phyloP scores from a whole-genome alignment of 1,284 basidiomycete genomes.

The Stereum hirsutum region DNA sequence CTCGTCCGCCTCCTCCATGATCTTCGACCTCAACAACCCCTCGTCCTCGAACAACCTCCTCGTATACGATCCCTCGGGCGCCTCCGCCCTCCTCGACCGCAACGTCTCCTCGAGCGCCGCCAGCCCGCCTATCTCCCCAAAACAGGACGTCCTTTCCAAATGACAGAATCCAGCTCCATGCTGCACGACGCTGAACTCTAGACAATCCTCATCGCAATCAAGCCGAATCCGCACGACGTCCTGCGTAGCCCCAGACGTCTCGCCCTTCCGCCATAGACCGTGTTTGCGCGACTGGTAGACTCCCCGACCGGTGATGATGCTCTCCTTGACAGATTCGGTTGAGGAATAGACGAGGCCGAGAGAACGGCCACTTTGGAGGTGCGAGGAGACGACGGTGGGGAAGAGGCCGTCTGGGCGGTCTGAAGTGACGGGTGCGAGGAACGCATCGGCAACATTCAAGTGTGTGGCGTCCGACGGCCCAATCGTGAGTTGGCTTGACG shows the following conservation, averaged over 20 bases:
- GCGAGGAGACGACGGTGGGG: conserved; percentile 83
- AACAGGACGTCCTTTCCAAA: conserved; percentile 80
- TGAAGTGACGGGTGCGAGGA: conserved; percentile 74
- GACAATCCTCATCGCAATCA: conserved; percentile 91
- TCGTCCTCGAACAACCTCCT: conserved; percentile 81
- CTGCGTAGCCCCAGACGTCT: conserved; percentile 92
- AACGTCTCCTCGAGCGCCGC: conserved; percentile 81
- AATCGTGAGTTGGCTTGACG: conserved; percentile 64
- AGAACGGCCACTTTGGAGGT: conserved; percentile 63
- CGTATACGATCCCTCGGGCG: conserved; percentile 92
- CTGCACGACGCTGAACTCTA: conserved; percentile 91
- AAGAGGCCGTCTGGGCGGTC: conserved; percentile 92
- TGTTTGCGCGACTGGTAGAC: conserved; percentile 97
- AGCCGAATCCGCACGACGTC: conserved; percentile 75
- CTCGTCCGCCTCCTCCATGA: conserved; percentile 98
- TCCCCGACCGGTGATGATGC: conserved; percentile 83
- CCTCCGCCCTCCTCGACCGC: conserved; percentile 59
- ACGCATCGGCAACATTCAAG: conserved; percentile 78
- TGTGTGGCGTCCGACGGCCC: conserved; percentile 41
- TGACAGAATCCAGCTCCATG: conserved; percentile 94
- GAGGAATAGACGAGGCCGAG: conserved; percentile 99
- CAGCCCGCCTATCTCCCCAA: conserved; percentile 71
- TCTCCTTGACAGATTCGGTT: conserved; percentile 75
- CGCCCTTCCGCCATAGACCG: conserved; percentile 96
- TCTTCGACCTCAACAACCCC: conserved; percentile 81